A percentile compares a stretch with the other conserved stretches of the same genome.
Conservation (phyloP, 1,284 basidiomycete species). For the Vanrija pseudolonga region DNA sequence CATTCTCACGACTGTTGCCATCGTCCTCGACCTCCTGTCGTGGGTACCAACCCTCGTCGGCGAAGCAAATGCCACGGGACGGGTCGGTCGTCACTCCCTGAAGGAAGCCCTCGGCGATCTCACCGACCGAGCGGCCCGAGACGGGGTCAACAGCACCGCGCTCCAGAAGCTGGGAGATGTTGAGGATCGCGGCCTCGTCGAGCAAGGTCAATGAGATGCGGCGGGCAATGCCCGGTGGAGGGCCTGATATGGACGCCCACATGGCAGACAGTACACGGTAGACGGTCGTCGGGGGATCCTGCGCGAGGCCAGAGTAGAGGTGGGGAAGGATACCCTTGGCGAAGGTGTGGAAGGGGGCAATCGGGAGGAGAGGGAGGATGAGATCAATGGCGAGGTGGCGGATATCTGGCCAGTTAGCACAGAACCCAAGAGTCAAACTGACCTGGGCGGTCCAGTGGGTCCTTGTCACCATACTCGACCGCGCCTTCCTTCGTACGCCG, state of each 20-base stretch:
- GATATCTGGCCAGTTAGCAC: constrained; percentile 27
- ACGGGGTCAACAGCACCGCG: constrained; percentile 62
- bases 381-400: constrained; percentile 44
- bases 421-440: too few relatives aligned
- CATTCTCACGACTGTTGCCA: constrained; percentile 27
- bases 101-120: constrained; percentile 81
- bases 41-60: constrained; percentile 85
- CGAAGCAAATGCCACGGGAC: constrained; percentile 81
- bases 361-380: constrained; percentile 41
- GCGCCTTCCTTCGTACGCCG: constrained; percentile 42
- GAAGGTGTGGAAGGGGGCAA: constrained; percentile 35
- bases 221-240: constrained; percentile 33
- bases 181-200: constrained; percentile 58
- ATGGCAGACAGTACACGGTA: constrained; percentile 42
- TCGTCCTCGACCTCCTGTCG: constrained; percentile 51
- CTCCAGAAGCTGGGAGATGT: constrained; percentile 74
- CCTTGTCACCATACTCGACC: constrained; percentile 29
- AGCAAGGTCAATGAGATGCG: constrained; percentile 40
- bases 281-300: constrained; percentile 47
- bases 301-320: constrained; percentile 36
- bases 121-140: constrained; percentile 58
- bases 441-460: constrained; percentile 39
- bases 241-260: constrained; percentile 40
- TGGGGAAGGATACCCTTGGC: constrained; percentile 37
- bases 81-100: constrained; percentile 80